phyloP scores from a whole-genome alignment of 225 moss, liverwort and hornwort genomes.

The Sphagnum tenellum region DNA sequence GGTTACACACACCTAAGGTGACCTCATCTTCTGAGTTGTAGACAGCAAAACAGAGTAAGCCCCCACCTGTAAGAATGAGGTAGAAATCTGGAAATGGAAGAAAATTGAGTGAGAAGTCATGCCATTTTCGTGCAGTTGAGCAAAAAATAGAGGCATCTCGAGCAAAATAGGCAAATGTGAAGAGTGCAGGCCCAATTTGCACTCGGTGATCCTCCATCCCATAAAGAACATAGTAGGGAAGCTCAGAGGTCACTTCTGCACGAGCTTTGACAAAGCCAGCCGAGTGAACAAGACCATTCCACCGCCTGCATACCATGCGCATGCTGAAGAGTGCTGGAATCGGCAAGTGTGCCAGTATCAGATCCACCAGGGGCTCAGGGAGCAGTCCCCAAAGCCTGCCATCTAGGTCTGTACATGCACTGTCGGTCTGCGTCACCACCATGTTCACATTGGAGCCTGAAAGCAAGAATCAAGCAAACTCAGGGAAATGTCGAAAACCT shows the following conservation, averaged over 20 bases:
- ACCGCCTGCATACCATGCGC: conserved; percentile 30
- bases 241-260: conserved; percentile 9
- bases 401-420: conserved; percentile 12
- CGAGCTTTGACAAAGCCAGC: conserved; percentile 20
- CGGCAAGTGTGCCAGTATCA: conserved; percentile 30
- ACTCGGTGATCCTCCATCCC: conserved; percentile 42
- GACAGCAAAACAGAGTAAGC: conserved; percentile 27
- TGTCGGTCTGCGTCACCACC: conserved; percentile 1
- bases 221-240: conserved; percentile 34
- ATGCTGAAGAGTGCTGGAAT: conserved; percentile 24
- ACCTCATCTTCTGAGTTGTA: conserved; percentile 35
- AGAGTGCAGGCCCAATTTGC: conserved; percentile 33
- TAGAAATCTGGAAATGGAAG: conserved; percentile 28
- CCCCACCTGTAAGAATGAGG: conserved; percentile 32
- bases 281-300: conserved; percentile 36
- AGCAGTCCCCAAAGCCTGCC: conserved; percentile 24
- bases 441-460: conserved; percentile 1
- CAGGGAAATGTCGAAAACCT: accelerated
- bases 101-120: conserved; percentile 30
- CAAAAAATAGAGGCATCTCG: conserved; percentile 38
- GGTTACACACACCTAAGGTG: conserved; percentile 38
- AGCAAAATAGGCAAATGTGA: conserved; percentile 42
- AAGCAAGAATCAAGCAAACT: not conserved
- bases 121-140: conserved; percentile 32
- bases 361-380: conserved; percentile 28